phyloP scores from a whole-genome alignment of 495 filamentous ascomycete genomes.

The Tetracladium setigerum region DNA sequence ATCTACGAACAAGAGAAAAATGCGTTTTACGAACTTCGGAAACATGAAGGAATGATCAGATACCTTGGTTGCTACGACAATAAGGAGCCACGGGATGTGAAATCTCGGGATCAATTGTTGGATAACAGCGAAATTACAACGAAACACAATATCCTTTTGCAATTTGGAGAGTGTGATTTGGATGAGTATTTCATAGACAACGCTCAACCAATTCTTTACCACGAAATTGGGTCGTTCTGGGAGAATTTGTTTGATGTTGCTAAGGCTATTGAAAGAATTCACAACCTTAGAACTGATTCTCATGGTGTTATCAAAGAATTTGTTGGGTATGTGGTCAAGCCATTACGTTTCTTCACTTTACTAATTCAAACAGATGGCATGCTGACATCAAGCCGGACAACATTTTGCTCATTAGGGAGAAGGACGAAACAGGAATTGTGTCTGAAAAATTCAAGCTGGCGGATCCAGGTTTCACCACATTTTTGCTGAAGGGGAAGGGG shows the following conservation, averaged over 20 bases:
- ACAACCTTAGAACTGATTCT: too few relatives aligned
- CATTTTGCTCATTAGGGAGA: constrained; percentile 30
- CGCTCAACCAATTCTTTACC: constrained; percentile 23
- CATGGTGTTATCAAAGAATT: too few relatives aligned
- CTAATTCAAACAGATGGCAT: constrained; percentile 37
- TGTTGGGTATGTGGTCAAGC: too few relatives aligned
- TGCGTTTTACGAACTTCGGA: constrained; percentile 24
- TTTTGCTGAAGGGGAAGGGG: constrained; percentile 17
- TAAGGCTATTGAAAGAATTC: constrained; percentile 24
- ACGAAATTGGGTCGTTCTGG: constrained; percentile 30
- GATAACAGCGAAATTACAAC: not conserved
- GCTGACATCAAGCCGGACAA: constrained; percentile 35
- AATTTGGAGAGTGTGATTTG: constrained; percentile 30
- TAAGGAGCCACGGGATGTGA: too few relatives aligned
- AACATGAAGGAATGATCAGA: too few relatives aligned
- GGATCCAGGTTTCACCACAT: constrained; percentile 33
- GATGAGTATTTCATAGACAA: constrained; percentile 26
- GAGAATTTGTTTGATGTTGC: constrained; percentile 27
- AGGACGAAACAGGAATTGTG: too few relatives aligned
- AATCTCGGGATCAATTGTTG: constrained; percentile 21
- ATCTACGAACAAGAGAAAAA: constrained; percentile 25
- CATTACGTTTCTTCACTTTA: too few relatives aligned
- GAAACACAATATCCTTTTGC: constrained; percentile 28
- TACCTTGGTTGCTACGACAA: too few relatives aligned
- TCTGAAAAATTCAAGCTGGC: constrained; percentile 32